Evolutionary conservation across 1,284 basidiomycete species (phyloP), one percentile per base, ranked within the genome.

Genomic region (Leccinum solheimii): DNA sequence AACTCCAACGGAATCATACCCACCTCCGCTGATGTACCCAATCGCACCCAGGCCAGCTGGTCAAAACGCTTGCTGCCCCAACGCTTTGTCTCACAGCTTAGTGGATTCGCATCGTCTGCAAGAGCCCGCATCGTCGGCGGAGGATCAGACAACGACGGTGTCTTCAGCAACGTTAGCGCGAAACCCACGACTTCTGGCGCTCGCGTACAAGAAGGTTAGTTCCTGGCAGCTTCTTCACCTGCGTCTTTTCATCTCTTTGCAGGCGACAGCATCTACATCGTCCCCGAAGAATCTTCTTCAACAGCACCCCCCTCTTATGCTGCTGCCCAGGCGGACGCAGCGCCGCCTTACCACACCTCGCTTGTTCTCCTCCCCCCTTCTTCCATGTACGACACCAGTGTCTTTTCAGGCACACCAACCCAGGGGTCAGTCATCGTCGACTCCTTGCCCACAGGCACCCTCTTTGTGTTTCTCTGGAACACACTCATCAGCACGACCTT

Each of bases 321-420:
- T 51, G 82, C 87, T 36, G 97, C 97, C 5, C 90, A 97, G 68
- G 90, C 94, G 10, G 97, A 99, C 75, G 87, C 95, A 13, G 95
- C 96, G 2, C 97, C 97, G 2, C 93, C 96, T 0, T 99, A 99
- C 76, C 98, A 96, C 90, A 97, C 98, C 72, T 98, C 95, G 6
- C 97, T 95, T 1, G 88, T 98, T 26, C 92, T 98, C 67, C 88
- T 90, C 26, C 90, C 91, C 7, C 87, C 88, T 60, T 70, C 72
- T 10, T 77, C 84, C 14, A 75, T 65, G 19, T 71, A 65, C 14
- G 68, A 72, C 32, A 36, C 83, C 27, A 81, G 80, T 64, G 69
- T 77, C 3, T 71, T 79, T 26, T 67, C 54, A 66, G 76, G 58
- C 70, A 69, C 65, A 66, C 69, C 54, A 70, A 75, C 65, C 5